Percentiles rank a stretch among this genome's conserved stretches.
Evolutionary conservation across 2,329 filamentous ascomycete species (phyloP).

Genomic region (Epichloe uncinata): DNA sequence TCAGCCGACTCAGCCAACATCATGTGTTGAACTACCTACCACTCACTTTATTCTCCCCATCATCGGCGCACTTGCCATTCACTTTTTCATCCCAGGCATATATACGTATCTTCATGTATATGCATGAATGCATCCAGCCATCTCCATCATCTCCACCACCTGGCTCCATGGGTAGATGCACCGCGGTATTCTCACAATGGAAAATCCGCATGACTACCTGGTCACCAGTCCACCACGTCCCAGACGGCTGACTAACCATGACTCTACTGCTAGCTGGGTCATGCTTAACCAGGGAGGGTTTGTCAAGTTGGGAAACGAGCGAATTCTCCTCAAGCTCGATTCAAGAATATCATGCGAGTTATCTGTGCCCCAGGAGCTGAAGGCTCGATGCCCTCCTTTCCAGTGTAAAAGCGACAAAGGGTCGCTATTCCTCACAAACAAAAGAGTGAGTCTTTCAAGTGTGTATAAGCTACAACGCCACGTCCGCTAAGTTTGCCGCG

Average conservation of each 20-base stretch:
- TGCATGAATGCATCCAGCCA: not conserved
- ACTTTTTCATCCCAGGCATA: not conserved
- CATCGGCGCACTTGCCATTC: not conserved
- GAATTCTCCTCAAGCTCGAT: conserved; percentile 66
- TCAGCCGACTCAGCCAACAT: not conserved
- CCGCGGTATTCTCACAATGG: conserved; percentile 17
- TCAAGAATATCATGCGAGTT: conserved; percentile 66
- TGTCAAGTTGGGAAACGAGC: conserved; percentile 74
- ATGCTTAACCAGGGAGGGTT: conserved; percentile 77
- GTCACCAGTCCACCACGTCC: conserved; percentile 22
- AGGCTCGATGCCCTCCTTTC: conserved; percentile 47
- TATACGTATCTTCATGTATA: not conserved
- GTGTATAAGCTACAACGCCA: not conserved
- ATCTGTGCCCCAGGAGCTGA: conserved; percentile 53
- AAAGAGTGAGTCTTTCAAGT: conserved; percentile 46
- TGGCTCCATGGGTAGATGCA: not conserved
- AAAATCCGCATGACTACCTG: conserved; percentile 29
- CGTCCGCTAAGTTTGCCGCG: not conserved
- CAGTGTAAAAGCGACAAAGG: conserved; percentile 62
- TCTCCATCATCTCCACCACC: not conserved
- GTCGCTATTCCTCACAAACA: conserved; percentile 69
- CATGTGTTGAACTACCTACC: not conserved
- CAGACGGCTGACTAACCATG: conserved; percentile 31
- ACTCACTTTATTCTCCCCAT: not conserved
- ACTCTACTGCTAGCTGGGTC: conserved; percentile 60